These are phyloP conservation scores for Claviceps digitariae DNA, from an alignment of 2,329 filamentous ascomycete genomes.

Conservation along the genomic window DNA sequence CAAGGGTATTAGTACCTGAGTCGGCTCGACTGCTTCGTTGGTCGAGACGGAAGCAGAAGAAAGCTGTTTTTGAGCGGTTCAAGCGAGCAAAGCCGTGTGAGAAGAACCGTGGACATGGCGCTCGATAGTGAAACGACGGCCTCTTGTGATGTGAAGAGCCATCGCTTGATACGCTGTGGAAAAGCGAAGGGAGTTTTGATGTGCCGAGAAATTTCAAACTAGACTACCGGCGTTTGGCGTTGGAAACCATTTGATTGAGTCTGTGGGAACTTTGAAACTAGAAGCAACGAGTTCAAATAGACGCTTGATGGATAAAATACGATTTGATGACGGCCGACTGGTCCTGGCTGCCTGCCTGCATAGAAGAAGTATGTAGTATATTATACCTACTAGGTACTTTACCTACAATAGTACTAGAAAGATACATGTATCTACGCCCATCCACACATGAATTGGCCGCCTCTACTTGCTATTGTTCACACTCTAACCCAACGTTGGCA, in stretches of 20 bases:
- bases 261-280: neutral
- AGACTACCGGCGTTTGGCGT: neutral
- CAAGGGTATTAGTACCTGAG: slow-evolving; percentile 15
- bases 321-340: neutral
- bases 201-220: neutral
- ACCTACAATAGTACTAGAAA: too few relatives aligned
- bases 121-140: neutral
- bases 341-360: neutral
- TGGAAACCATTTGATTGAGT: neutral
- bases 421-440: too few relatives aligned
- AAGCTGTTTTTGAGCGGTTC: neutral
- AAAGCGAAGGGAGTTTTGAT: neutral
- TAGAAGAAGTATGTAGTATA: neutral
- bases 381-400: too few relatives aligned
- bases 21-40: neutral
- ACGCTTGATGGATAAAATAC: neutral
- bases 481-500: too few relatives aligned
- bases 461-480: too few relatives aligned
- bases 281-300: neutral
- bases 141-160: neutral
- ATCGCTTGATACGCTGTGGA: neutral
- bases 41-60: neutral
- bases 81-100: neutral
- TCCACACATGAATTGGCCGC: too few relatives aligned
- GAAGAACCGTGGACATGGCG: neutral